phyloP scores from a whole-genome alignment of 306 rosid species.

The Vigna unguiculata region DNA sequence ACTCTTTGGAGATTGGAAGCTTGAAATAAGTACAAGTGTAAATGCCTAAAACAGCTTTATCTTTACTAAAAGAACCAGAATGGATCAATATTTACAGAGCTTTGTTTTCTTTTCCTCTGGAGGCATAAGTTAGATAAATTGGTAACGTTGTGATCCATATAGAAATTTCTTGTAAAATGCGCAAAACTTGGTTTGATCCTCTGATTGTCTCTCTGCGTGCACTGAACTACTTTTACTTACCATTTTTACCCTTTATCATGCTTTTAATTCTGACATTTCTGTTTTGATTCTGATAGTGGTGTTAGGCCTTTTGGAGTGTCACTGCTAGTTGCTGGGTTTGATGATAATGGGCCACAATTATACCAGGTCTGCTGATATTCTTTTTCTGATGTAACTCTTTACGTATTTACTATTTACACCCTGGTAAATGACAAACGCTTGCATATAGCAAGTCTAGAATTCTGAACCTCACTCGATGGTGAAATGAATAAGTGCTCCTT shows the following conservation, averaged over 20 bases:
- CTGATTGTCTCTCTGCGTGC: neutral
- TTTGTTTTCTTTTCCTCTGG: constrained; percentile 8
- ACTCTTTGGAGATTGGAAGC: neutral
- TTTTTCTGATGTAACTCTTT: constrained; percentile 14
- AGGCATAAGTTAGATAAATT: constrained; percentile 8
- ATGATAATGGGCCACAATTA: constrained; percentile 89
- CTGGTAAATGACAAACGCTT: neutral
- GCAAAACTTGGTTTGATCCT: constrained; percentile 1
- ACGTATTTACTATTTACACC: constrained; percentile 24
- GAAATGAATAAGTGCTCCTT: neutral
- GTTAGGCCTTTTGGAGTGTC: constrained; percentile 99
- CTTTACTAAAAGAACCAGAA: constrained; percentile 1
- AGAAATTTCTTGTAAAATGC: constrained; percentile 21
- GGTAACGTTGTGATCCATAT: neutral
- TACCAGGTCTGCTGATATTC: constrained; percentile 70
- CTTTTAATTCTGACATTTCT: constrained; percentile 37
- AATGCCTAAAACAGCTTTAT: constrained; percentile 6
- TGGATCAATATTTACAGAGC: neutral
- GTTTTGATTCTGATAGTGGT: constrained; percentile 63
- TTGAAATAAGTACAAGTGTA: constrained; percentile 2
- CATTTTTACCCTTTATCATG: neutral
- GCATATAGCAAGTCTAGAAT: constrained; percentile 8
- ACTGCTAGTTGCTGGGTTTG: constrained; percentile 89
- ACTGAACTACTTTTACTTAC: neutral
- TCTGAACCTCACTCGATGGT: neutral